These are phyloP conservation scores for Colletotrichum brevisporum DNA, from an alignment of 2,329 filamentous ascomycete species.

Conservation along the genomic window DNA sequence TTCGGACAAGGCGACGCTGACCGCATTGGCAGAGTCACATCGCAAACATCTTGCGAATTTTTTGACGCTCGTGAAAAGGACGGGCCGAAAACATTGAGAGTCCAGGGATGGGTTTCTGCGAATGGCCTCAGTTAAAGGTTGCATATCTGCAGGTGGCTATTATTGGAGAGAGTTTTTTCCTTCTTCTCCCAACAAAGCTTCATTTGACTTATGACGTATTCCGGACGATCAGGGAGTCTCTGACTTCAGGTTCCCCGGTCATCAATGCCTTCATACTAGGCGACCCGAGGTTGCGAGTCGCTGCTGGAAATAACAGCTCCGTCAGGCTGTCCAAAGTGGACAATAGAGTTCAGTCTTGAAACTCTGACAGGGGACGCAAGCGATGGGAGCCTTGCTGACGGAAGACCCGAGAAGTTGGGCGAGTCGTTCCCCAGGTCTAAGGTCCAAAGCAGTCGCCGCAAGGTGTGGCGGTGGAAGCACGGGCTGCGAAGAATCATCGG, in stretches of 20 bases:
- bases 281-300: conserved; percentile 16
- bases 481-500: conserved; percentile 10
- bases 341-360: conserved; percentile 37
- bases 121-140: conserved; percentile 21
- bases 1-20: conserved; percentile 21
- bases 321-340: conserved; percentile 3
- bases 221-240: conserved; percentile 15
- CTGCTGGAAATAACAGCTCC: not conserved
- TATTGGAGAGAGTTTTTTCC: conserved; percentile 11
- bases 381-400: conserved; percentile 30
- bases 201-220: conserved; percentile 28
- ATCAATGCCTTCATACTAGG: conserved; percentile 18
- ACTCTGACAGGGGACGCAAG: conserved; percentile 33
- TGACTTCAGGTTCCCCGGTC: conserved; percentile 16
- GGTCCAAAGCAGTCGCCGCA: not conserved
- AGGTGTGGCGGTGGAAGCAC: conserved; percentile 15
- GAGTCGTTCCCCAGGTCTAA: not conserved
- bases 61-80: conserved; percentile 5
- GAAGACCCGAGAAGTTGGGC: conserved; percentile 27
- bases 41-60: conserved; percentile 1
- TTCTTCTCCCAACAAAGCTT: conserved; percentile 10
- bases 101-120: conserved; percentile 10
- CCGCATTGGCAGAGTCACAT: conserved; percentile 26
- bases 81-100: not conserved
- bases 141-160: conserved; percentile 6